Base-by-base conservation (phyloP, 2,329 filamentous ascomycete species). In the Bimuria novae-zelandiae region DNA sequence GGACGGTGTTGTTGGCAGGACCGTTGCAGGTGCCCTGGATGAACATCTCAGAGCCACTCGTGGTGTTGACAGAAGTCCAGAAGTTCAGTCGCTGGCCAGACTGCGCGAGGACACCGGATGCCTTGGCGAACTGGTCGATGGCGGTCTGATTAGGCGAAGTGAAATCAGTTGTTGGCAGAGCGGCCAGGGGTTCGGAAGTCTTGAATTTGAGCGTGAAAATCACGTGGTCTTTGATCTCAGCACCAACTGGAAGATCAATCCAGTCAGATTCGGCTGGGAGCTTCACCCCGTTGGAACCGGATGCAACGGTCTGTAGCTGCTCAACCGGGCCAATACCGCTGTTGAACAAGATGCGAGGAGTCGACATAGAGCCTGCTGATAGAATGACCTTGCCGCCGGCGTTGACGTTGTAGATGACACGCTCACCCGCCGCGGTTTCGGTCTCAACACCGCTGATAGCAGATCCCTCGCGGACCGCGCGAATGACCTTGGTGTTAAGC, bases 281-380 rank as follows among this genome's bases (percentile, higher is more conserved):
- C 11, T 73, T 75, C n/a, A 69, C 59, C 21, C 76, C 70, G 49
- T 73, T 76, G 22, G 45, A 60, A 16, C 74, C 71, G 43, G 73
- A 75, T 46, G 75, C 68, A 21, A 80, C 79, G 10, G 71, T 75
- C 55, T 76, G 64, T 19, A 80, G 73, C 58, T 79, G 75, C 41
- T 76, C 72, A n/a, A 69, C 64, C 7, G 85, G 85, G 1, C 87
- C 88, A 57, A 88, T 90, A 58, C 87, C 85, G 73, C 83, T 86
- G 65, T 86, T 80, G 71, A 89, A 79, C 1, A 90, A 78, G 45
- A 90, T 77, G 67, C 88, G 87, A 16, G 86, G 80, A 3, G 85
- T 86, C 12, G 85, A 86, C 62, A 90, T 87, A 0, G 87, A 76
- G 29, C 88, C 88, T 0, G 87, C 83, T 11, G 87, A 81, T 22